phyloP scores from a whole-genome alignment of 2,329 filamentous ascomycete genomes.

The Rugonectria rugulosa region DNA sequence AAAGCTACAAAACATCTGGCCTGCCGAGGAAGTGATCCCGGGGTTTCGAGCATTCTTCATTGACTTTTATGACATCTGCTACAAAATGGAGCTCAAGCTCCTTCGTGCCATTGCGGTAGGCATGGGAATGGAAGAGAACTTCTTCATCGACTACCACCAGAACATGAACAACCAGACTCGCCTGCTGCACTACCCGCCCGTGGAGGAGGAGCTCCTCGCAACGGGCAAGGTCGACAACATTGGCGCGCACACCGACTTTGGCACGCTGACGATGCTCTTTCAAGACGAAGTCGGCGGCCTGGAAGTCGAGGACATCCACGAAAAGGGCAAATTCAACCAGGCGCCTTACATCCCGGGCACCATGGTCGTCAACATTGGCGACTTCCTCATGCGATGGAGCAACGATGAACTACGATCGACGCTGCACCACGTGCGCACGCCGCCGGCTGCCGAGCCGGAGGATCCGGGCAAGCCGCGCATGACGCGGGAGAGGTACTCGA shows the following conservation, averaged over 20 bases:
- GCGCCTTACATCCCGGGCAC: conserved; percentile 41
- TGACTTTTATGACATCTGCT: conserved; percentile 73
- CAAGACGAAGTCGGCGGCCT: conserved; percentile 55
- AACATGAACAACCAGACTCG: conserved; percentile 66
- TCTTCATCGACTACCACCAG: conserved; percentile 71
- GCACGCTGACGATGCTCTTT: conserved; percentile 56
- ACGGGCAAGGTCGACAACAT: conserved; percentile 34
- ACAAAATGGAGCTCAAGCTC: conserved; percentile 72
- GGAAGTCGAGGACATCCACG: conserved; percentile 51
- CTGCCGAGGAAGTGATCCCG: conserved; percentile 27
- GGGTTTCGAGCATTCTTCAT: conserved; percentile 41
- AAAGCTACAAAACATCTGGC: conserved; percentile 35
- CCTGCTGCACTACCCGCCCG: conserved; percentile 60
- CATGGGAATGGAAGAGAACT: conserved; percentile 70
- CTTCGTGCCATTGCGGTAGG: conserved; percentile 81
- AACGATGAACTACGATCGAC: conserved; percentile 46
- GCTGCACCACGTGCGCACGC: conserved; percentile 53
- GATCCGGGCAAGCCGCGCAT: conserved; percentile 44
- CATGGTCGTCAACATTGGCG: conserved; percentile 49
- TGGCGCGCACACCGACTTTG: conserved; percentile 44
- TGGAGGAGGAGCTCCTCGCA: conserved; percentile 38
- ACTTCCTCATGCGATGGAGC: conserved; percentile 50
- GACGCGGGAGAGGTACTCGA: conserved; percentile 62
- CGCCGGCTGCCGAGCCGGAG: conserved; percentile 22
- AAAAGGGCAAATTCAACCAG: conserved; percentile 45